Evolutionary conservation across 768 basidiomycete species (phyloP), one percentile per base, ranked within the genome.

Genomic region (Mycena maculata): DNA sequence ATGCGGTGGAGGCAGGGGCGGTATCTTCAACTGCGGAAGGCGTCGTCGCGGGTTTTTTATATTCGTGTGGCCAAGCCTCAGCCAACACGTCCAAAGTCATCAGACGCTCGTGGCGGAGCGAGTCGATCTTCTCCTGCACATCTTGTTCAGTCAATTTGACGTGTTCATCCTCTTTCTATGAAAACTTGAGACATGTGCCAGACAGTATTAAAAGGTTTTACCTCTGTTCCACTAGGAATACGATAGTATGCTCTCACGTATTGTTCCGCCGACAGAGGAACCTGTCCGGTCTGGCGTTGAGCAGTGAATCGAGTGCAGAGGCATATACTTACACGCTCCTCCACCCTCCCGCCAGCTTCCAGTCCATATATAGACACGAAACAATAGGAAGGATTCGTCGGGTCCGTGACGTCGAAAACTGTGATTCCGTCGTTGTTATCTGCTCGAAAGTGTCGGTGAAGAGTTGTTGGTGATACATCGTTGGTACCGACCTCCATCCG

Each of bases 351-450:
- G 4, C 0, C 55, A 54, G 23, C 9, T 9, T 63, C 71, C 1
- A 71, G 33, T 18, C 54, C 62, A 27, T 3, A n/a, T 2, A 52
- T 3, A 23, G 49, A 59, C 33, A 71, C 67, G 45, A 73, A 75
- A 64, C 77, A 76, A 53, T 76, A 78, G 10, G 71, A 31, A 5
- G 75, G 76, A 22, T 69, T 30, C 13, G 56, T 42, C 1, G 75
- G 71, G 31, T 73, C 71, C 16, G 73, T 76, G 38, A 78, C 63
- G 53, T 78, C 77, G 22, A 78, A 66, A n/a, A 78, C 61, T 5
- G 77, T 71, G 42, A 77, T 74, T 12, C 77, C 76, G 22, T 77
- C 76, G 58, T 79, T 72, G 63, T 78, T 78, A 54, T 75, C 78
- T 79, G 45, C 33, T 33, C 22, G 38, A 44, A 38, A 22, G 59